A percentile compares a stretch with the other conserved stretches of the same genome.
Evolutionary conservation across 352 stramenopile species (phyloP).

Genomic region (Phytophthora chlamydospora): DNA sequence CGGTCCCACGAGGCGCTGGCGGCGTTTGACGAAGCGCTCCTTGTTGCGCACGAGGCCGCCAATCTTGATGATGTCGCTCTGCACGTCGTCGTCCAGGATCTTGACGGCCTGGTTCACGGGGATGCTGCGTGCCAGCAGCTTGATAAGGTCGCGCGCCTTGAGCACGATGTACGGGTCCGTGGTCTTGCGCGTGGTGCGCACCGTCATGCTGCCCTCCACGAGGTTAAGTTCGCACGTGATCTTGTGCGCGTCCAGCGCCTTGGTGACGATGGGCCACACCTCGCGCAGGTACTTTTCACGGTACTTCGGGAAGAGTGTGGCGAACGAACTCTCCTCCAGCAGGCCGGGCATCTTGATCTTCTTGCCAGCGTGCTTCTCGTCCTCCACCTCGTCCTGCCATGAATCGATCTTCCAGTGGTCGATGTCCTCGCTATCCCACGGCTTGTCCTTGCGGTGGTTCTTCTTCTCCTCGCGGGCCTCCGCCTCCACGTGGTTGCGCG

Average conservation of each 20-base stretch:
- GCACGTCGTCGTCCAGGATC: conserved; percentile 98
- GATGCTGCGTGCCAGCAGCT: conserved; percentile 97
- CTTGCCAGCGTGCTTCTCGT: conserved; percentile 82
- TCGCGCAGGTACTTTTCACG: conserved; percentile 99
- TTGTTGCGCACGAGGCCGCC: conserved; percentile 98
- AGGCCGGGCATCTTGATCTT: conserved; percentile 82
- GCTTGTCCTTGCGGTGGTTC: conserved; percentile 99
- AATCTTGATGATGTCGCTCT: conserved; percentile 99
- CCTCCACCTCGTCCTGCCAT: conserved; percentile 76
- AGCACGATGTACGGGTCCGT: conserved; percentile 98
- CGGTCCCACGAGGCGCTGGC: conserved; percentile 97
- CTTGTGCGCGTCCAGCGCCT: conserved; percentile 94
- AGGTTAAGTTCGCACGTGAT: conserved; percentile 99
- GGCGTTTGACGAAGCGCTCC: conserved; percentile 99
- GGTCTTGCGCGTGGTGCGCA: conserved; percentile 96
- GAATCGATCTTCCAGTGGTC: conserved; percentile 99
- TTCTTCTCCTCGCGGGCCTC: conserved; percentile 67
- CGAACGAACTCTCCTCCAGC: conserved; percentile 99
- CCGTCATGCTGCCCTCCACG: conserved; percentile 94
- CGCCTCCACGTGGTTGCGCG: conserved; percentile 53
- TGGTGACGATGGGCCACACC: conserved; percentile 98
- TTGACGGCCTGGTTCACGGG: conserved; percentile 95
- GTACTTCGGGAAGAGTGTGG: conserved; percentile 99
- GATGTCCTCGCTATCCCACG: conserved; percentile 98
- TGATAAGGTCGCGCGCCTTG: conserved; percentile 99